These are phyloP conservation scores for Chalciporus piperatus DNA, from an alignment of 768 basidiomycete species.

Conservation along the genomic window DNA sequence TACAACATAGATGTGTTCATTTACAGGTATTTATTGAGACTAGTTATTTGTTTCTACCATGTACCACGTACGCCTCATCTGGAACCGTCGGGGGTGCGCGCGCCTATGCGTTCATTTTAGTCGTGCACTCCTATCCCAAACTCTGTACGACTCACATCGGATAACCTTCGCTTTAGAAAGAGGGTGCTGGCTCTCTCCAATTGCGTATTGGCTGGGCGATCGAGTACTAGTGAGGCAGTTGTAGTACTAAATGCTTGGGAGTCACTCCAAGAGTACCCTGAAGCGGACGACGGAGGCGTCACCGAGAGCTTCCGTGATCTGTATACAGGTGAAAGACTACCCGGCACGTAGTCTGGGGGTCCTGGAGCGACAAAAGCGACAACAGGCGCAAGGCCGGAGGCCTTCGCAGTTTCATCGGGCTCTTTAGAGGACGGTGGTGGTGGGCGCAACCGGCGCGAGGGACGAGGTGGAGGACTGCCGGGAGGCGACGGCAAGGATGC, in stretches of 20 bases:
- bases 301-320: neutral
- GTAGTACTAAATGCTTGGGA: neutral
- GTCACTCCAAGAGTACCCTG: neutral
- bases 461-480: conserved; percentile 12
- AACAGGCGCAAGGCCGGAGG: neutral
- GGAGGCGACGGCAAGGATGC: neutral
- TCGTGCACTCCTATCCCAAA: neutral
- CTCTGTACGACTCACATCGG: conserved; percentile 4
- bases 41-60: neutral
- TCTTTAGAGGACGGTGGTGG: conserved; percentile 3
- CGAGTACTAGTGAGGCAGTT: neutral
- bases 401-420: neutral
- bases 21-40: neutral
- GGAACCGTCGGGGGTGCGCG: neutral
- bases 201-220: neutral
- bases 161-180: neutral
- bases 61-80: neutral
- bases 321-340: conserved; percentile 13
- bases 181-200: neutral
- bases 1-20: neutral
- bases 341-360: conserved; percentile 29
- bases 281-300: neutral
- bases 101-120: conserved; percentile 5
- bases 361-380: conserved; percentile 8
- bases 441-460: conserved; percentile 18